phyloP scores from a whole-genome alignment of 202 grass and related monocot genomes.

The Miscanthus sacchariflorus region DNA sequence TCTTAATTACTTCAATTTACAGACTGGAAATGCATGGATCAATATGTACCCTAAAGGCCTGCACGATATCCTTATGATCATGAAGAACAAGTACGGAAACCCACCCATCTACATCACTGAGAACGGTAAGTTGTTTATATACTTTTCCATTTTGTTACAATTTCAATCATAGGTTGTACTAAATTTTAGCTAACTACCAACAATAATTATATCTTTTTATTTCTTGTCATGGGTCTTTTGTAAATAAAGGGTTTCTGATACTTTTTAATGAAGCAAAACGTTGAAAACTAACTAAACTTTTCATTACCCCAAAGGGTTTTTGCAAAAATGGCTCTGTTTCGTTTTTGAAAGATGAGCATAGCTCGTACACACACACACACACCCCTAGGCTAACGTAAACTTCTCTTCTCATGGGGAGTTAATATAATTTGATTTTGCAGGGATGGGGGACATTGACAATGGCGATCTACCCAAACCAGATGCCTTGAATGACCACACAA shows the following conservation, averaged over 20 bases:
- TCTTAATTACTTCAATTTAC: neutral
- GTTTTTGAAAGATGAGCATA: too few relatives aligned
- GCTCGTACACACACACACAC: too few relatives aligned
- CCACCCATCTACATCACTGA: slow-evolving; percentile 48
- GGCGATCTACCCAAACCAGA: too few relatives aligned
- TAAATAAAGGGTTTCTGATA: neutral
- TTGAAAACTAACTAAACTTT: neutral
- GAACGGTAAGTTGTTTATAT: slow-evolving; percentile 25
- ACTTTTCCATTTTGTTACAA: neutral
- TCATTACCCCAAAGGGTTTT: neutral
- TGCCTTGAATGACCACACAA: neutral
- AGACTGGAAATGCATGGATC: slow-evolving; percentile 31
- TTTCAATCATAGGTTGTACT: neutral
- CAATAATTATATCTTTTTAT: neutral
- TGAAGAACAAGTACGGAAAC: slow-evolving; percentile 47
- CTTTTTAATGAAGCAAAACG: too few relatives aligned
- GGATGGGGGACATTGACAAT: neutral
- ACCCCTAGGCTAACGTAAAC: too few relatives aligned
- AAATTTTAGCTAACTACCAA: neutral
- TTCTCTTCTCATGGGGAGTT: too few relatives aligned
- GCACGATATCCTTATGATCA: slow-evolving; percentile 20
- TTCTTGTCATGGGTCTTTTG: neutral
- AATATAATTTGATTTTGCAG: neutral
- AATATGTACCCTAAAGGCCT: slow-evolving; percentile 35
- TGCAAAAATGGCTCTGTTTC: too few relatives aligned